Evolutionary conservation across 352 stramenopile genomes (phyloP).

Genomic region (Globisporangium canariense): DNA sequence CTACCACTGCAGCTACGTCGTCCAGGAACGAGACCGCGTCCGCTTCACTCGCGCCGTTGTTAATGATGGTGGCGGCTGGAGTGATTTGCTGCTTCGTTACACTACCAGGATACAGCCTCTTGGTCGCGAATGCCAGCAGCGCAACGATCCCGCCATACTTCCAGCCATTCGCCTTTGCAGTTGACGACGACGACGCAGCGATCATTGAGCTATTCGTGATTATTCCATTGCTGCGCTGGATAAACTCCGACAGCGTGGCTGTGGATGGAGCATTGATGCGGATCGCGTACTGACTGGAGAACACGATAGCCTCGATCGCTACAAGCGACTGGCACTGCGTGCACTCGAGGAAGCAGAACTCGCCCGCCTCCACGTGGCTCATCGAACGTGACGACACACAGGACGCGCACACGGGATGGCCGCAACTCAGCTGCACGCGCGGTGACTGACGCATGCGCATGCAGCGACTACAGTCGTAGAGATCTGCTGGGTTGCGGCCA

Average conservation of each 20-base stretch:
- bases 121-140: constrained; percentile 37
- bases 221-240: constrained; percentile 7
- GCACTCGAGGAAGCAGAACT: constrained; percentile 54
- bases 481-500: constrained; percentile 20
- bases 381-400: constrained; percentile 51
- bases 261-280: constrained; percentile 34
- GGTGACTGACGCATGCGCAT: constrained; percentile 46
- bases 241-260: constrained; percentile 31
- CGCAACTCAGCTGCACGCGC: constrained; percentile 63
- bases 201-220: background rate
- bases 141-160: constrained; percentile 40
- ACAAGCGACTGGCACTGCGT: constrained; percentile 45
- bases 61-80: background rate
- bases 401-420: constrained; percentile 52
- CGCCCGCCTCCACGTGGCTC: constrained; percentile 35
- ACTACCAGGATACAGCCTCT: constrained; percentile 22
- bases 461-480: constrained; percentile 67
- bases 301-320: constrained; percentile 55
- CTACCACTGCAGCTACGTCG: constrained; percentile 7
- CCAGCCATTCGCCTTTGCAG: constrained; percentile 19
- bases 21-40: background rate
- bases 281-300: constrained; percentile 47
- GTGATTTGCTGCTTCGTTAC: constrained; percentile 7
- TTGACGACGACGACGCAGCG: background rate
- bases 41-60: constrained; percentile 17